Conservation (phyloP, 1,139 yeast species). For the Geotrichum restrictum region DNA sequence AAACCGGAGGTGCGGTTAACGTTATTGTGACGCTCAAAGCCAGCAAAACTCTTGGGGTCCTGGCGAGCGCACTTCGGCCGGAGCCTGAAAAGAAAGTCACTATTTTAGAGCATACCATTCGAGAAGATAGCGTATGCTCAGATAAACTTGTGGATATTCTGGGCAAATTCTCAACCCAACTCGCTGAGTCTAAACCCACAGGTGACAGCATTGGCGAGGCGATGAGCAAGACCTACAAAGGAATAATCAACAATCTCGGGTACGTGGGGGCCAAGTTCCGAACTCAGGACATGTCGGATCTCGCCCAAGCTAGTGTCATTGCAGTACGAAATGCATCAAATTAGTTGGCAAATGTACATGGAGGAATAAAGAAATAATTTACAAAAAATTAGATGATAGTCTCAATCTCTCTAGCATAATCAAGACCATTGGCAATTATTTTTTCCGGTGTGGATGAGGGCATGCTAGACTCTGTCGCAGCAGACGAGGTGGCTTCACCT, state of each 20-base stretch:
- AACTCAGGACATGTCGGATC: background rate
- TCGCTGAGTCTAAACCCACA: conserved; percentile 2
- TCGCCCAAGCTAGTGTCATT: conserved; percentile 9
- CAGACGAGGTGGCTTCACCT: conserved; percentile 6
- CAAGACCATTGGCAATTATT: conserved; percentile 61
- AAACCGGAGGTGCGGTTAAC: conserved; percentile 14
- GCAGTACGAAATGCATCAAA: conserved; percentile 19
- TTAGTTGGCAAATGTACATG: background rate
- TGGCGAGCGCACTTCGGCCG: conserved; percentile 19
- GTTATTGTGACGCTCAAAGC: conserved; percentile 22
- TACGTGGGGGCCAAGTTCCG: conserved; percentile 18
- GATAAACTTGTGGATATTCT: conserved; percentile 10
- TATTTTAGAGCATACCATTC: conserved; percentile 5
- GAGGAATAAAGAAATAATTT: conserved; percentile 4
- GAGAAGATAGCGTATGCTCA: background rate
- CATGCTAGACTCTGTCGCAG: conserved; percentile 24
- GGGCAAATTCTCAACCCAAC: conserved; percentile 10
- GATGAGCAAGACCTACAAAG: conserved; percentile 3
- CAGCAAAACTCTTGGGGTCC: conserved; percentile 26
- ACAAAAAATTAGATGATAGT: conserved; percentile 55
- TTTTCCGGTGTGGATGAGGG: conserved; percentile 37
- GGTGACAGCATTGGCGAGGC: conserved; percentile 2
- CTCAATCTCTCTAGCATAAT: conserved; percentile 82
- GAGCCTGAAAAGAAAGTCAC: background rate
- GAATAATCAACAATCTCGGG: conserved; percentile 19